Evolutionary conservation across 2,329 filamentous ascomycete genomes (phyloP), one percentile per base, ranked within the genome.

Genomic region (Emmonsia crescens): DNA sequence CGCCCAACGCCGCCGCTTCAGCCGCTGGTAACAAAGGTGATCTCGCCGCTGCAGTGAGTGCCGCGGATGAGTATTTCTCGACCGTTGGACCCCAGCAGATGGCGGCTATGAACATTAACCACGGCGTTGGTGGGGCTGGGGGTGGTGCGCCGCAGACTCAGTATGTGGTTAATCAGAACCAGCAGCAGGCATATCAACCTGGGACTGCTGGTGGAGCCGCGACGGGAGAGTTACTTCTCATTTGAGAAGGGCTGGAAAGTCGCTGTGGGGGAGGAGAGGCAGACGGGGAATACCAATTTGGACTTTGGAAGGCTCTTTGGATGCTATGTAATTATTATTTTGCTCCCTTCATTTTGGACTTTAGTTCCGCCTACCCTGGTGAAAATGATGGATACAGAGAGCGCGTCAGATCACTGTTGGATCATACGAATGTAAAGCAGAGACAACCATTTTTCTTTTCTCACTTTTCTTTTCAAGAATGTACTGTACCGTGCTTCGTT

Each of bases 51-150:
- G 91, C 91, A 1, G 85, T 95, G 42, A 89, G 82, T 69, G 91
- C 94, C 60, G 93, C 92, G 10, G 93, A 96, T 70, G 85, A 87
- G 19, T 96, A 96, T 75, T 97, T 96, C 75, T 86, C 89, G 19
- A 88, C 85, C 52, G 80, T 91, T n/a, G 86, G 87, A 1, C 83
- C 78, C 63, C 84, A 87, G 72, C 86, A 89, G 72, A 89, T 91
- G 86, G 85, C 84, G 4, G 82, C 83, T 19, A 84, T 92, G 83
- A 81, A 82, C 62, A 80, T 91, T 62, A 82, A 84, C 67, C 84
- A 87, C 42, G 78, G 84, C 66, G 82, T 85, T 46, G 77, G 85
- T 54, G 86, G 87, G 42, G 81, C 80, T 38, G 80, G 79, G 42
- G 81, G 80, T 38, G 80, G 79, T 27, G 80, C 79, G 55, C 71